Conservation (phyloP, 345 rosid species). For the Lepidium sativum region DNA sequence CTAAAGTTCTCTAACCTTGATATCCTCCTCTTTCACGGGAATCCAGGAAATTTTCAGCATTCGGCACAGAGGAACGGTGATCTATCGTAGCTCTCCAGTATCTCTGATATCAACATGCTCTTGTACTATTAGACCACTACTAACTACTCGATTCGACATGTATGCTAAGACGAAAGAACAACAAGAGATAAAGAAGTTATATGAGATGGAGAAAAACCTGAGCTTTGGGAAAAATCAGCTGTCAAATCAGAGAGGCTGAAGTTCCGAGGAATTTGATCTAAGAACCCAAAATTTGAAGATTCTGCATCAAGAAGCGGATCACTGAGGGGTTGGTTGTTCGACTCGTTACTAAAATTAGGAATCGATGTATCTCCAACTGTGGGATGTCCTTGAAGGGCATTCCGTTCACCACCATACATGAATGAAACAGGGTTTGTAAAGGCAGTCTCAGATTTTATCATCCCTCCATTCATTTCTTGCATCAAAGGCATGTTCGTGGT, state of each 20-base stretch:
- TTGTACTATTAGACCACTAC: not conserved
- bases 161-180: not conserved
- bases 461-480: slow-evolving; percentile 76
- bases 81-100: slow-evolving; percentile 70
- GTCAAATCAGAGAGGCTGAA: slow-evolving; percentile 95
- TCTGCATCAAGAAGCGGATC: slow-evolving; percentile 72
- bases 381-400: slow-evolving; percentile 57
- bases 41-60: slow-evolving; percentile 43
- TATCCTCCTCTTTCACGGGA: slow-evolving; percentile 54
- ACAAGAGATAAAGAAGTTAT: not conserved
- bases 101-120: slow-evolving; percentile 41
- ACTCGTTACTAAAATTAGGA: slow-evolving; percentile 67
- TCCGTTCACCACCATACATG: slow-evolving; percentile 65
- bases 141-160: not conserved
- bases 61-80: slow-evolving; percentile 69
- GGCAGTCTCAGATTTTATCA: slow-evolving; percentile 73
- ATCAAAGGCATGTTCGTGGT: slow-evolving; percentile 59
- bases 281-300: slow-evolving; percentile 59
- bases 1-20: slow-evolving; percentile 36
- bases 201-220: slow-evolving; percentile 48
- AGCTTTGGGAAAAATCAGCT: slow-evolving; percentile 79
- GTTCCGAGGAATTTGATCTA: slow-evolving; percentile 71
- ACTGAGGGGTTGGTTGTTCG: slow-evolving; percentile 60
- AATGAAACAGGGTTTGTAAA: slow-evolving; percentile 53
- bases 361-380: slow-evolving; percentile 59